Conservation (phyloP, 176 grass and related monocot genomes). For the Hyparrhenia diplandra region DNA sequence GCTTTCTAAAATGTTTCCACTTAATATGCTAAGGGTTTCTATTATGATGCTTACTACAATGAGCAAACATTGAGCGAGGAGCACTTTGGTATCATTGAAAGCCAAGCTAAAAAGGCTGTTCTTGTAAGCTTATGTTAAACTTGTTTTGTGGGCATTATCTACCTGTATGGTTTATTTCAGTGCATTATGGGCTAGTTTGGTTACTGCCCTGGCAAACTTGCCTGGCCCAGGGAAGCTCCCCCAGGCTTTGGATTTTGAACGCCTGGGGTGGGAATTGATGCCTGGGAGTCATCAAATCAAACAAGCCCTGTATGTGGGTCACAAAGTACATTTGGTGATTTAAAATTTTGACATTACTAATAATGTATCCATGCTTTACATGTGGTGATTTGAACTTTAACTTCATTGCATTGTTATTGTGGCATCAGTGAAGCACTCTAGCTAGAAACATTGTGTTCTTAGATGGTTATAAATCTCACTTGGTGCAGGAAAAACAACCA, state of each 20-base stretch:
- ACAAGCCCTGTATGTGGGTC: too few relatives aligned
- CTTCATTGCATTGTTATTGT: not conserved
- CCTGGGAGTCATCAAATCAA: too few relatives aligned
- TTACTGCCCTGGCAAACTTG: too few relatives aligned
- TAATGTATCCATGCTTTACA: not conserved
- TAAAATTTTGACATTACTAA: not conserved
- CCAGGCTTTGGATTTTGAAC: too few relatives aligned
- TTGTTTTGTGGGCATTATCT: slow-evolving; percentile 10
- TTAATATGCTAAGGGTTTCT: slow-evolving; percentile 69
- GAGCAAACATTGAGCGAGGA: slow-evolving; percentile 83
- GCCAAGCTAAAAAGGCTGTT: slow-evolving; percentile 82
- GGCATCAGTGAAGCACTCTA: slow-evolving; percentile 1
- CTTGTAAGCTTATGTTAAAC: slow-evolving; percentile 27
- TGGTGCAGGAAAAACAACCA: slow-evolving; percentile 88
- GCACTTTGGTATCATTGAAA: slow-evolving; percentile 74
- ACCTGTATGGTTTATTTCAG: not conserved
- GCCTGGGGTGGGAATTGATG: too few relatives aligned
- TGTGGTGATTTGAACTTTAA: too few relatives aligned
- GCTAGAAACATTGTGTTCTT: not conserved
- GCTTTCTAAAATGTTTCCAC: slow-evolving; percentile 21
- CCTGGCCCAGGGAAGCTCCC: too few relatives aligned
- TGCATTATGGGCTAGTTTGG: too few relatives aligned
- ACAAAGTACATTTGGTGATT: not conserved
- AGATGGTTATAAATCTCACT: slow-evolving; percentile 4
- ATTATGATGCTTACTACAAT: slow-evolving; percentile 93